Conservation (phyloP, 2,329 filamentous ascomycete genomes). For the Leptographium flavum region DNA sequence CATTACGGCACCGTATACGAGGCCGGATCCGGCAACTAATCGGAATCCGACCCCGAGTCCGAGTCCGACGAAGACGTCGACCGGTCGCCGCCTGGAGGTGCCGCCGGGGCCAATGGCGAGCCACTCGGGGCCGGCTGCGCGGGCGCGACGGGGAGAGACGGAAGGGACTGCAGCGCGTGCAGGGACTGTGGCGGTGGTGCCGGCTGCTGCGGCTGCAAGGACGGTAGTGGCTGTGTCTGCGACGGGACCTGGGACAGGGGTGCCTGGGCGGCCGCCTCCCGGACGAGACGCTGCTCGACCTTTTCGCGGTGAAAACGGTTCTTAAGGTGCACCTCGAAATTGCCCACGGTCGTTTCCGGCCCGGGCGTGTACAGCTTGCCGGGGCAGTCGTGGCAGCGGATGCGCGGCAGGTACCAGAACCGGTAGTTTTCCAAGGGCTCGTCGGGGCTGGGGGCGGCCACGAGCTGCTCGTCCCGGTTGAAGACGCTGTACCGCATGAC, state of each 20-base stretch:
- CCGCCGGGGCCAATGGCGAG: too few relatives aligned
- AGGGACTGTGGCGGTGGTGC: not conserved
- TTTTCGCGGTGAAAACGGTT: conserved; percentile 67
- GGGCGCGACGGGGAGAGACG: too few relatives aligned
- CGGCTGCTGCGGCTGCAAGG: not conserved
- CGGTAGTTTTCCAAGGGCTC: conserved; percentile 45
- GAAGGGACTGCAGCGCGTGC: too few relatives aligned
- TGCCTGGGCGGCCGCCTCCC: conserved; percentile 8
- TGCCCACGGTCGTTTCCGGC: conserved; percentile 68
- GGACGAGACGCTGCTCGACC: conserved; percentile 39
- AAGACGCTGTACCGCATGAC: conserved; percentile 83
- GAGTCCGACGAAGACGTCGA: too few relatives aligned
- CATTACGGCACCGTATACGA: too few relatives aligned
- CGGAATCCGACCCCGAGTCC: too few relatives aligned
- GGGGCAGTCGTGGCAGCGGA: conserved; percentile 82
- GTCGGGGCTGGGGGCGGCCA: conserved; percentile 32
- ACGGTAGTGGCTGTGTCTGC: not conserved
- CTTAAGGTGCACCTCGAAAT: conserved; percentile 85
- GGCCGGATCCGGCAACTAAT: too few relatives aligned
- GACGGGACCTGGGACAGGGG: too few relatives aligned
- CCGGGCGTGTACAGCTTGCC: conserved; percentile 89
- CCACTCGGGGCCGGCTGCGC: too few relatives aligned
- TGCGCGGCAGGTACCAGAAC: conserved; percentile 75
- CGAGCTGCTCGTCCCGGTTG: conserved; percentile 54
- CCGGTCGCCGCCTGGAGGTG: too few relatives aligned